A percentile compares a stretch with the other conserved stretches of the same genome.
phyloP scores from a whole-genome alignment of 441 rosid species.

The Bocquillonia castaneifolia region DNA sequence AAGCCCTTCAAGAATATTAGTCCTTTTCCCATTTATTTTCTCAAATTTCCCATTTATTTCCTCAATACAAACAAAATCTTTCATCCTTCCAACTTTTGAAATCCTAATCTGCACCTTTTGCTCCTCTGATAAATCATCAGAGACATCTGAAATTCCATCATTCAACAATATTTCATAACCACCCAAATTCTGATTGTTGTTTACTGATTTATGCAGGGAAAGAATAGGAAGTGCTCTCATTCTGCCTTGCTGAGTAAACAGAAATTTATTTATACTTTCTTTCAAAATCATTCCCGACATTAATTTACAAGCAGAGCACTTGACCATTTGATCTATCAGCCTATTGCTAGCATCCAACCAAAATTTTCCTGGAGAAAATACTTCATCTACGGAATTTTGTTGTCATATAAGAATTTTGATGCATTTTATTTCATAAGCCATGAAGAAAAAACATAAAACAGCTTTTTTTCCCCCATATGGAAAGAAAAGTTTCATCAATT shows the following conservation, averaged over 20 bases:
- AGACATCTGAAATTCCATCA: slow-evolving; percentile 11
- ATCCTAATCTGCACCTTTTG: slow-evolving; percentile 28
- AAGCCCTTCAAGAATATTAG: slow-evolving; percentile 38
- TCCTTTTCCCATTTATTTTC: slow-evolving; percentile 27
- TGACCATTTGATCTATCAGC: no score
- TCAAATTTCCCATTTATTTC: slow-evolving; percentile 31
- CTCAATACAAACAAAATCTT: slow-evolving; percentile 33
- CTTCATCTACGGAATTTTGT: no score
- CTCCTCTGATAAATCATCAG: slow-evolving; percentile 30
- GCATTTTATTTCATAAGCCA: no score
- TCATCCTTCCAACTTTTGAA: slow-evolving; percentile 28
- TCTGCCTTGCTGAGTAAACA: background rate
- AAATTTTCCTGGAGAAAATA: no score
- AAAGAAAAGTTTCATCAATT: no score
- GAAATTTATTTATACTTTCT: no score
- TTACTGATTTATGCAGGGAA: slow-evolving; percentile 14
- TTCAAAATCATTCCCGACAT: no score
- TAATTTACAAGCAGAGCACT: no score
- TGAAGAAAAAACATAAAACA: no score
- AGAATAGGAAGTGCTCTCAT: background rate
- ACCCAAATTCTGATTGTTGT: slow-evolving; percentile 9
- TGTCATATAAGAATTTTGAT: no score
- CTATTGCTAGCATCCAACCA: no score
- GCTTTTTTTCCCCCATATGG: no score
- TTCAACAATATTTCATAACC: slow-evolving; percentile 19